Base-by-base conservation (phyloP, 176 grass and related monocot species). In the Juncus inflexus region DNA sequence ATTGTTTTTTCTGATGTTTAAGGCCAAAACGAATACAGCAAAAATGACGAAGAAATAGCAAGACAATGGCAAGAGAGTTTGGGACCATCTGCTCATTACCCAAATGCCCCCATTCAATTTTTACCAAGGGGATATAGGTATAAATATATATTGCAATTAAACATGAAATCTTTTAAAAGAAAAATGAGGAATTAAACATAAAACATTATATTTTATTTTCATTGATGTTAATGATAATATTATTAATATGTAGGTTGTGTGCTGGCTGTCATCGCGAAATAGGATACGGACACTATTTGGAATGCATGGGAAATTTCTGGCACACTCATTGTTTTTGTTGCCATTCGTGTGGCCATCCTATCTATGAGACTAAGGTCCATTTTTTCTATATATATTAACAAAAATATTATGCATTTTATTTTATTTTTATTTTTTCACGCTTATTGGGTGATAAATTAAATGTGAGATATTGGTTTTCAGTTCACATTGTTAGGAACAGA, bases 221-320 rank as follows among this genome's bases (percentile, higher is more conserved):
- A 2, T 15, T 52, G n/a, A 49, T 13, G 19, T 78, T 28, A 76
- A 68, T 7, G 38, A n/a, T 68, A 16, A 16, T 0, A 40, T 64
- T 12, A 62, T 12, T 35, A 74, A 51, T 38, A 6, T 73, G 60
- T 64, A 99, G 94, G 78, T 67, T 89, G 14, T 99, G 94, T 66
- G 94, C 85, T 64, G 66, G 77, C 63, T 99, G 94, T 72, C 84
- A 82, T 57, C 72, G 72, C 74, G 94, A 99, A 80, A 89, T 99
- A 81, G 83, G 88, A 55, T 90, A 86, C 53, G 94, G 83, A 28
- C 94, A 92, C 77, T 99, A 99, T 72, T 81, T 99, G 61, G 86
- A 87, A 62, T 99, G 88, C 75, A 90, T 99, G 94, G 94, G 80
- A 49, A 92, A 83, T 53, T 86, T 89, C 53, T 99, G 94, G 94